Base-by-base conservation (phyloP, 345 rosid species). In the Bruguiera parviflora region DNA sequence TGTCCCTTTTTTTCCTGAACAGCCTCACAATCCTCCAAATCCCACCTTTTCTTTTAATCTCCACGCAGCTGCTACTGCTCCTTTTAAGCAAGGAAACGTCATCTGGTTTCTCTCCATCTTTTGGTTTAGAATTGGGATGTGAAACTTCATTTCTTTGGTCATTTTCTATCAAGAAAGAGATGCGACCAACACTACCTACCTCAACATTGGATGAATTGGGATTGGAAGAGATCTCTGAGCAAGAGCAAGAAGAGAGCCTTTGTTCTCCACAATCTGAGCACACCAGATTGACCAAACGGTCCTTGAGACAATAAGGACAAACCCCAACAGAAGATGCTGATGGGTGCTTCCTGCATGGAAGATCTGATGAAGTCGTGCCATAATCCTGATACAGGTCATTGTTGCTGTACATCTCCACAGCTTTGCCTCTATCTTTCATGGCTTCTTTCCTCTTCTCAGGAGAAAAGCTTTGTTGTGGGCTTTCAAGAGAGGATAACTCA, bases 221-320 rank as follows among this genome's bases (percentile, higher is more conserved):
- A 47, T 86, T 84, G 57, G 96, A 84, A 28, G 96, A 87, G 73
- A 76, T 82, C 79, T 82, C 85, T 2, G 98, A 92, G 83, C 98
- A 95, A 19, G 98, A 92, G 27, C 99, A 95, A 20, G 98, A 95
- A 37, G 99, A 95, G 43, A 90, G 85, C 19, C 99, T 78, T 53
- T 92, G 99, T 63, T 92, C 98, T 5, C 99, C 98, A 57, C 99
- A 95, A 64, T 92, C 98, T 0, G 98, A 89, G 58, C 99, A 95
- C 0, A 95, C 94, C 69, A 95, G 83, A 64, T 78, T 89, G 25
- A 86, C 75, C 67, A 95, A 79, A n/a, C 98, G 95, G 69, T 95
- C 99, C 70, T 87, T 87, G 66, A 95, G 90, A 71, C 99, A 95
- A 61, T 80, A 75, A 16, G 99, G 86, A 64, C 99, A 95, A 0